These are phyloP conservation scores for Ustilago loliicola DNA, from an alignment of 1,284 basidiomycete species.

Conservation along the genomic window DNA sequence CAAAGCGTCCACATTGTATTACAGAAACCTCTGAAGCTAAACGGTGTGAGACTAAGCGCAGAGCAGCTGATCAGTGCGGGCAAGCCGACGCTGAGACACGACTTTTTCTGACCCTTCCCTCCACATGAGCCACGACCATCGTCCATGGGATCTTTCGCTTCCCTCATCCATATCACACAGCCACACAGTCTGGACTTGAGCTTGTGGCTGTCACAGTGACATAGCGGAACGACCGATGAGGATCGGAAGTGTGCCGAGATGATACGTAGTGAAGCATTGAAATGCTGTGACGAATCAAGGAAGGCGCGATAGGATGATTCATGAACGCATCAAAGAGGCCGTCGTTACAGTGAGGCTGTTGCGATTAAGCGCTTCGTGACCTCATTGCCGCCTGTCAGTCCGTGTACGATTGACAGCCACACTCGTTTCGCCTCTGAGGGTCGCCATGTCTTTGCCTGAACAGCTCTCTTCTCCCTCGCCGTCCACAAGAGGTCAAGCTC, in stretches of 20 bases:
- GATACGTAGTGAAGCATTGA: too few relatives aligned
- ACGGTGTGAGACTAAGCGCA: too few relatives aligned
- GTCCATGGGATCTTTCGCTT: constrained; percentile 4
- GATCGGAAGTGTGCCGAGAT: neutral
- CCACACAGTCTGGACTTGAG: neutral
- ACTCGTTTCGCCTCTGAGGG: neutral
- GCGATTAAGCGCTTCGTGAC: constrained; percentile 17
- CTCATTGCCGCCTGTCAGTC: constrained; percentile 26
- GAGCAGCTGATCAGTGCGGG: too few relatives aligned
- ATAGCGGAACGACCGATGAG: neutral
- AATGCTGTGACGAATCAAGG: neutral
- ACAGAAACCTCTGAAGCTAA: too few relatives aligned
- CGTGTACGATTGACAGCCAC: constrained; percentile 13
- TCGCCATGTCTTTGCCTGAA: too few relatives aligned
- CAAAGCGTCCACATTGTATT: too few relatives aligned
- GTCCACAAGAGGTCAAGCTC: neutral
- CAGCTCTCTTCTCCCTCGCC: neutral
- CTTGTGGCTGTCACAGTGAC: neutral
- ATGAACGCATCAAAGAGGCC: constrained; percentile 3
- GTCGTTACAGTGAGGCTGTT: neutral
- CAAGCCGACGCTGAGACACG: neutral
- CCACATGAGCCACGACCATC: constrained; percentile 1
- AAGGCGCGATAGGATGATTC: constrained; percentile 15
- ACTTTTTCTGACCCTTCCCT: neutral
- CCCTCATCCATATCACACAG: neutral